Conservation (phyloP, 2,329 filamentous ascomycete species). For the Xylaria hypoxylon region DNA sequence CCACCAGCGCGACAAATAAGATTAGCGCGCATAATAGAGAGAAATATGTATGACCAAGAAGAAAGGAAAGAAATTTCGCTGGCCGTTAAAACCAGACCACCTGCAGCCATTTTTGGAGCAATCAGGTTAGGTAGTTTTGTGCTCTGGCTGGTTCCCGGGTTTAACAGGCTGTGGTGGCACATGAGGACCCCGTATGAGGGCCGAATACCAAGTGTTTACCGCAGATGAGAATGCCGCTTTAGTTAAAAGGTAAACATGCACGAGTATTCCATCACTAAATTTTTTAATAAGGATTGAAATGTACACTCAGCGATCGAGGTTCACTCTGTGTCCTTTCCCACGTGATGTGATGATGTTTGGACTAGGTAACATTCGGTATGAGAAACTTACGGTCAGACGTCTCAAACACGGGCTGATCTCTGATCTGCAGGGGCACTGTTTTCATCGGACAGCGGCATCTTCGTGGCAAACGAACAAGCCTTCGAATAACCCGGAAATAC, state of each 20-base stretch:
- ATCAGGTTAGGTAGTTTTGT: not conserved
- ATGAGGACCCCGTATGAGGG: not conserved
- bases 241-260: constrained; percentile 1
- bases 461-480: constrained; percentile 23
- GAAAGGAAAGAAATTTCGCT: not conserved
- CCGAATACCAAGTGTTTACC: not conserved
- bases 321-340: not conserved
- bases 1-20: constrained; percentile 9
- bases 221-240: not conserved
- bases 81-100: not conserved
- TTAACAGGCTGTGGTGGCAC: not conserved
- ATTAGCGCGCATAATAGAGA: not conserved
- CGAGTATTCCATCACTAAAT: not conserved
- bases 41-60: not conserved
- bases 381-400: not conserved
- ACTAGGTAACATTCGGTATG: constrained; percentile 9
- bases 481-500: constrained; percentile 35
- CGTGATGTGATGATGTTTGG: not conserved
- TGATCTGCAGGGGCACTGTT: constrained; percentile 40
- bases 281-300: not conserved
- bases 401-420: constrained; percentile 32
- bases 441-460: constrained; percentile 26
- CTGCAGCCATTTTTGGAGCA: not conserved
- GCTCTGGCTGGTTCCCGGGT: not conserved
- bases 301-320: not conserved